phyloP scores from a whole-genome alignment of 495 filamentous ascomycete genomes.

The Neurospora intermedia region DNA sequence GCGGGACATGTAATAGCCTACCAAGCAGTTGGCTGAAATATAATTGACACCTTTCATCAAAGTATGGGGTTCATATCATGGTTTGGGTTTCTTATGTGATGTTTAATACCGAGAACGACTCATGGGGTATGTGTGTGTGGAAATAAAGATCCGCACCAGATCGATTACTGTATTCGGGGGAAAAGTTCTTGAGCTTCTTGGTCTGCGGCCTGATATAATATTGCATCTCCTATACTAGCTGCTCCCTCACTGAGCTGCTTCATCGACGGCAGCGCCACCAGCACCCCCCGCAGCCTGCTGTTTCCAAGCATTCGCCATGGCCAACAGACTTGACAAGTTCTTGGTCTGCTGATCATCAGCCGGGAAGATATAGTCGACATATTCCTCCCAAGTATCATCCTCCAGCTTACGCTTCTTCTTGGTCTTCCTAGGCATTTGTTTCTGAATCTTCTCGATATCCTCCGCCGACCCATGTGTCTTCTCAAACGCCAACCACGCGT shows the following conservation, averaged over 20 bases:
- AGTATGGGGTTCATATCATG: neutral
- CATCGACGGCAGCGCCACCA: constrained; percentile 17
- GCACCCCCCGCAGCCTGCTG: constrained; percentile 37
- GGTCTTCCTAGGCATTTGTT: constrained; percentile 84
- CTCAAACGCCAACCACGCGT: constrained; percentile 88
- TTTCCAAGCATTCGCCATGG: constrained; percentile 86
- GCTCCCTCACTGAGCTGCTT: neutral
- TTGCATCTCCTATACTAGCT: neutral
- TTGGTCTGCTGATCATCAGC: constrained; percentile 85
- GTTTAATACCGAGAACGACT: neutral
- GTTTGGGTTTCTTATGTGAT: neutral
- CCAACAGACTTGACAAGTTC: constrained; percentile 71
- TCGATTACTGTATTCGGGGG: neutral
- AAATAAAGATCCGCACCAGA: neutral
- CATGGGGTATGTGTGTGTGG: neutral
- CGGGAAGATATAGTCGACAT: constrained; percentile 94
- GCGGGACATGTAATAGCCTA: neutral
- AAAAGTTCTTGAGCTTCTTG: neutral
- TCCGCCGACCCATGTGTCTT: constrained; percentile 64
- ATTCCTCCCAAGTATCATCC: constrained; percentile 94
- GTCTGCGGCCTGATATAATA: neutral
- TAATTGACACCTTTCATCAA: neutral
- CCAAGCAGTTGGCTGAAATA: neutral
- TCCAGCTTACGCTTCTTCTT: constrained; percentile 93
- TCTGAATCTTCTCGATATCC: constrained; percentile 75